A percentile compares a stretch with the other conserved stretches of the same genome.
phyloP scores from a whole-genome alignment of 75 land plant genomes.

The Azolla pinnata region DNA sequence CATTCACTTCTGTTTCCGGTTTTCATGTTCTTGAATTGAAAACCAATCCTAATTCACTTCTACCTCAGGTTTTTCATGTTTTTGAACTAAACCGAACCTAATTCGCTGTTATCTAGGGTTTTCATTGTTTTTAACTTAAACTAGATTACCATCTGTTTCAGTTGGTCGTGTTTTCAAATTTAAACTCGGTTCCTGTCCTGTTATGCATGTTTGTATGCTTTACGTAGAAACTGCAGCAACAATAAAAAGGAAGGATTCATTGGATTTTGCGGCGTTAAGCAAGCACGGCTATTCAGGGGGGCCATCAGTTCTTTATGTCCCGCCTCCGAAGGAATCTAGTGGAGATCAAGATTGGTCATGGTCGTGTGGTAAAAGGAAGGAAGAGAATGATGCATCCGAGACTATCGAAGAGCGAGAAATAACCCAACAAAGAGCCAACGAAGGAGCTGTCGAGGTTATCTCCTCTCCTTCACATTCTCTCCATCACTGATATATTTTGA shows the following conservation, averaged over 20 bases:
- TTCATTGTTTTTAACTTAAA: neutral
- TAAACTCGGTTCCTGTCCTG: too few relatives aligned
- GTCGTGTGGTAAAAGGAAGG: slow-evolving; percentile 65
- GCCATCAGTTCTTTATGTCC: slow-evolving; percentile 69
- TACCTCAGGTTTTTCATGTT: too few relatives aligned
- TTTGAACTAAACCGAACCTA: too few relatives aligned
- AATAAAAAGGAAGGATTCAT: slow-evolving; percentile 31
- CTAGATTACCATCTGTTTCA: too few relatives aligned
- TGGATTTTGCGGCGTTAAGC: slow-evolving; percentile 65
- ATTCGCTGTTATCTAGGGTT: too few relatives aligned
- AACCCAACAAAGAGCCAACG: slow-evolving; percentile 42
- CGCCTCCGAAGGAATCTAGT: slow-evolving; percentile 47
- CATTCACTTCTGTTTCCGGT: too few relatives aligned
- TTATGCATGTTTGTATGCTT: neutral
- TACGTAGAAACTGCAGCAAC: slow-evolving; percentile 12
- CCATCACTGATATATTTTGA: too few relatives aligned
- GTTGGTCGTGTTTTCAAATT: too few relatives aligned
- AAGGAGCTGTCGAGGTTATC: slow-evolving; percentile 18
- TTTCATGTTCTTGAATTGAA: too few relatives aligned
- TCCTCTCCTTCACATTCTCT: too few relatives aligned
- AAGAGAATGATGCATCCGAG: slow-evolving; percentile 38
- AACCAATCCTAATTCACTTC: too few relatives aligned
- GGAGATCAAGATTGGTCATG: slow-evolving; percentile 81
- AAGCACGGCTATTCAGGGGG: slow-evolving; percentile 84
- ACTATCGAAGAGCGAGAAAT: slow-evolving; percentile 51